Evolutionary conservation across 129 eudicot genomes (phyloP).

Genomic region (Pulicaria dysenterica): DNA sequence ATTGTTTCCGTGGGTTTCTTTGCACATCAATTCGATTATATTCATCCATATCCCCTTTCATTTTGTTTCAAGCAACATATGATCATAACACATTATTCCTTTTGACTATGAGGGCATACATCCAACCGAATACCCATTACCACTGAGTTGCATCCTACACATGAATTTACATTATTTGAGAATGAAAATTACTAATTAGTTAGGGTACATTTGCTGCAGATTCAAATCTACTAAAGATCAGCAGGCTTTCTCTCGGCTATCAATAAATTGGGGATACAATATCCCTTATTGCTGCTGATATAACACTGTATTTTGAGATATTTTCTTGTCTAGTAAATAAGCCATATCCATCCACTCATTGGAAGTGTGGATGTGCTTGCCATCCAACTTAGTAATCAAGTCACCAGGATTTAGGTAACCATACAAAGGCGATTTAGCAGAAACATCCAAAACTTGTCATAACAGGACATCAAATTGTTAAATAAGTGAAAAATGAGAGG

Average conservation of each 20-base stretch:
- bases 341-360: conserved; percentile 64
- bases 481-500: neutral
- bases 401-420: conserved; percentile 72
- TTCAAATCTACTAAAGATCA: too few relatives aligned
- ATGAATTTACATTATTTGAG: too few relatives aligned
- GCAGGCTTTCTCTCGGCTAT: conserved; percentile 51
- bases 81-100: too few relatives aligned
- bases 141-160: too few relatives aligned
- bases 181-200: too few relatives aligned
- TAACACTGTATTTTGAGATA: conserved; percentile 29
- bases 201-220: too few relatives aligned
- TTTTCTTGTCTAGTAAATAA: conserved; percentile 41
- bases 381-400: conserved; percentile 63
- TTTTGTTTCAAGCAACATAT: too few relatives aligned
- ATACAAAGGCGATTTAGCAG: conserved; percentile 60
- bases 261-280: conserved; percentile 62
- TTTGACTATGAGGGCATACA: too few relatives aligned
- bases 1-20: too few relatives aligned
- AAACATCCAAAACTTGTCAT: conserved; percentile 66
- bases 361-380: conserved; percentile 43
- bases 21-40: too few relatives aligned
- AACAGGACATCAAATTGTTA: neutral
- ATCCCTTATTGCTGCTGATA: conserved; percentile 51
- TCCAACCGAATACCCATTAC: too few relatives aligned
- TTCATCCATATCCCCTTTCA: too few relatives aligned